Evolutionary conservation across 352 stramenopile species (phyloP), one percentile per base, ranked within the genome.

Genomic region (Phytophthora crassamura): DNA sequence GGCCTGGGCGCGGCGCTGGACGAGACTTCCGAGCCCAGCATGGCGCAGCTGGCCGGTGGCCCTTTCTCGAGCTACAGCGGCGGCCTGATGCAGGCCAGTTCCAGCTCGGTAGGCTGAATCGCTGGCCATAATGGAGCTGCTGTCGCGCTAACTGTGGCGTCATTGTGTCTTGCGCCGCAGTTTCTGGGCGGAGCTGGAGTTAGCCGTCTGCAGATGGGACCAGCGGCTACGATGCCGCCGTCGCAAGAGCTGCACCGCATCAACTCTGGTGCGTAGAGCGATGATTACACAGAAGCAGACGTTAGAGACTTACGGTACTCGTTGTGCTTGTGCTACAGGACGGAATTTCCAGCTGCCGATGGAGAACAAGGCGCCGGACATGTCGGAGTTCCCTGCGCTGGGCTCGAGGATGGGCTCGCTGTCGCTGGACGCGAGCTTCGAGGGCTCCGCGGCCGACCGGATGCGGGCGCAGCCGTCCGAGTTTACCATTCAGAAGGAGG

Each of bases 401-500:
- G 77, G 81, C 8, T 83, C 83, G 8, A 77, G 82, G 82, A 86
- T 89, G 80, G 74, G 76, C 32, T 82, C 84, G 11, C 64, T 89
- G 59, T 78, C 77, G 8, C 52, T 91, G 51, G 84, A 91, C 47
- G 52, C 76, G 30, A 76, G 65, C 20, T 82, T 78, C n/a, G 74
- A 78, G 18, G 67, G 70, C 39, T 42, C 60, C 2, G 53, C 60
- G 8, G 62, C 69, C 33, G 66, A 78, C 41, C 74, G 78, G 0
- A 69, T 78, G 58, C 75, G 80, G 3, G 68, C 75, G 7, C 80
- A 82, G 39, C 76, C 73, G 28, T 89, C 86, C 7, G 86, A 95
- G 64, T 95, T 95, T 76, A 77, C 90, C 30, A 93, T 95, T 51
- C 86, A 95, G 64, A 95, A 95, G 53, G 86, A 95, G 49, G 86